Conservation (phyloP, 192 early-diverging fungal genomes). For the Mortierella antarctica region DNA sequence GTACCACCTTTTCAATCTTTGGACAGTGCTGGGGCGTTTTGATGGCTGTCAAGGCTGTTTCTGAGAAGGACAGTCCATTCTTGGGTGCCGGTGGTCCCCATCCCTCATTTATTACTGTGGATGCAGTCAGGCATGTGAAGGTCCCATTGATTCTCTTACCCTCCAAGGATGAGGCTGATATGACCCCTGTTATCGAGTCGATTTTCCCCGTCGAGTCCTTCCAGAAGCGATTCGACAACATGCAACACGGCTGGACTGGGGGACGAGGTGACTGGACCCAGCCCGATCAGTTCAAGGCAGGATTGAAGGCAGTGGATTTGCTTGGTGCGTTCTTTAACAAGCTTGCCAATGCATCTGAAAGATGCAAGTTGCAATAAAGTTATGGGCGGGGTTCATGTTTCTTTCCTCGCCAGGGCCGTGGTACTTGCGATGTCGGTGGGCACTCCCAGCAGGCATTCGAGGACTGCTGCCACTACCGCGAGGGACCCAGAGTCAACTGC, state of each 20-base stretch:
- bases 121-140: constrained; percentile 55
- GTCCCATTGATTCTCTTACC: constrained; percentile 71
- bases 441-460: too few species aligned
- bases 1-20: constrained; percentile 53
- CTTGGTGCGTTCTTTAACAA: constrained; percentile 60
- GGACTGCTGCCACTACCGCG: too few species aligned
- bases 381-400: too few species aligned
- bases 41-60: constrained; percentile 58
- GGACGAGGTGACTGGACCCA: constrained; percentile 64
- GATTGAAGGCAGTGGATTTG: constrained; percentile 63
- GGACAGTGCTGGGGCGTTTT: constrained; percentile 79
- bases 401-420: too few species aligned
- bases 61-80: constrained; percentile 49
- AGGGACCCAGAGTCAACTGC: too few species aligned
- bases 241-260: constrained; percentile 4
- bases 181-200: constrained; percentile 58
- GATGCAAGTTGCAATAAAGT: too few species aligned
- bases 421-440: too few species aligned
- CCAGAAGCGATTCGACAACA: constrained; percentile 65
- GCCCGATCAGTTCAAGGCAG: constrained; percentile 56
- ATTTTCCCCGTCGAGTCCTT: constrained; percentile 60
- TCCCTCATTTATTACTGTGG: constrained; percentile 61
- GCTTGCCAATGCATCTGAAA: constrained; percentile 15
- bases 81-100: constrained; percentile 67
- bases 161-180: constrained; percentile 68